These are phyloP conservation scores for Cochlearia excelsa DNA, from an alignment of 345 rosid species.

Conservation along the genomic window DNA sequence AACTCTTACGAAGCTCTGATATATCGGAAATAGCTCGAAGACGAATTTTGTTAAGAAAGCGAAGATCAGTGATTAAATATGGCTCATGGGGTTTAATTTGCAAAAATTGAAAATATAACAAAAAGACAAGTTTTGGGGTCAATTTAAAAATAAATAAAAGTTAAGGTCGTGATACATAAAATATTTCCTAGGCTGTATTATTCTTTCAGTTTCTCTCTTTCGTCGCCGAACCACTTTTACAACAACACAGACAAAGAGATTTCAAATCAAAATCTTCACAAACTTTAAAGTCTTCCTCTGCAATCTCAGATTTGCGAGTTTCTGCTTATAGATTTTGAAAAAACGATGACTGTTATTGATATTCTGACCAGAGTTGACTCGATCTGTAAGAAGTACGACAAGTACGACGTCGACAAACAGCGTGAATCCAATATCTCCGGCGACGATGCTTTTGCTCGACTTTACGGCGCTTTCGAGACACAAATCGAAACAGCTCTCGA, in stretches of 20 bases:
- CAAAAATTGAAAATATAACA: background rate
- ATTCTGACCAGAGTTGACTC: slow-evolving; percentile 81
- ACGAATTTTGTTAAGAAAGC: background rate
- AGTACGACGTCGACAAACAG: slow-evolving; percentile 86
- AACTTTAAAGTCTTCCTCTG: slow-evolving; percentile 1
- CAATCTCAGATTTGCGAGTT: slow-evolving; percentile 18
- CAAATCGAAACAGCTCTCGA: slow-evolving; percentile 74
- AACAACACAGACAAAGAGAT: background rate
- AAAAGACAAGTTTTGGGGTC: background rate
- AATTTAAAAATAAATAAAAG: background rate
- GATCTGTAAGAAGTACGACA: slow-evolving; percentile 94
- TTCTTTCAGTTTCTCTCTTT: background rate
- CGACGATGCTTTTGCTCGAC: slow-evolving; percentile 87
- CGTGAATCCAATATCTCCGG: slow-evolving; percentile 78
- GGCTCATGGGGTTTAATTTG: slow-evolving; percentile 21
- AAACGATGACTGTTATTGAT: slow-evolving; percentile 91
- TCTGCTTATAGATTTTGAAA: background rate
- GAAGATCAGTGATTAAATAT: slow-evolving; percentile 12
- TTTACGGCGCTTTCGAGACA: slow-evolving; percentile 59
- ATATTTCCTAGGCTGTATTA: slow-evolving; percentile 10
- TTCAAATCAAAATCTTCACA: too few species aligned
- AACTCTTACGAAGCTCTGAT: slow-evolving; percentile 18
- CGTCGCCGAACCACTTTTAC: slow-evolving; percentile 16
- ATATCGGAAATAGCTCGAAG: background rate
- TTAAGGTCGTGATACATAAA: background rate